Base-by-base conservation (phyloP, 2,329 filamentous ascomycete species). In the Alternaria brassicicola region DNA sequence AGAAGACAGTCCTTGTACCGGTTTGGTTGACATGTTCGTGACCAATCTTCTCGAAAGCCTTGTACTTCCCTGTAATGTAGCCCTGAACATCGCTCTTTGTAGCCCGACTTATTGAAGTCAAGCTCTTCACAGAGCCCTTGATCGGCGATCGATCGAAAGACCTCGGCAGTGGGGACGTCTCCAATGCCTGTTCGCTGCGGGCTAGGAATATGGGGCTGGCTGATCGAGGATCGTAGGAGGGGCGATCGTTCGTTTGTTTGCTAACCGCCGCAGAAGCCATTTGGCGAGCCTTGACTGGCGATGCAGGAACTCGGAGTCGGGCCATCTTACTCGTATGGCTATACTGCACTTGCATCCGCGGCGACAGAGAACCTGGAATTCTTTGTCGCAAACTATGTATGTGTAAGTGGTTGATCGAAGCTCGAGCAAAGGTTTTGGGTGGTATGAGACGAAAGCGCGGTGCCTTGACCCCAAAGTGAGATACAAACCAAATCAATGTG, bases 11-110 rank as follows among this genome's bases (percentile, higher is more conserved):
- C 28, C 49, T 59, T 3, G 38, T 57, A 33, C 61, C 52, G 0
- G 52, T 59, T 0, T 47, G 53, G 17, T 59, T 47, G 19, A 43
- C 60, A 10, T 38, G 12, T 19, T 63, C 51, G 21, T 57, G 46
- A 23, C 52, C 31, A 6, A 26, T 13, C 45, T 61, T 57, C 12
- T 45, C 13, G 6, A 19, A 26, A 15, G 50, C 36, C 15, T 26
- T 36, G 35, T 47, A 55, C 9, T 43, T 26, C 10, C 30, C 50
- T 3, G 36, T 9, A 30, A 55, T 30, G 21, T 42, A 59, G 17
- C 52, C 50, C 23, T 59, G 55, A 3, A 58, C 46, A 35, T 54
- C 39, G n/a, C n/a, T 19, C 42, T 57, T 57, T 26, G 55, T 41
- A 6, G 5, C 17, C 8, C 23, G 38, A 23, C 39, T 51, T 15